Base-by-base conservation (phyloP, 1,139 yeast genomes). In the Taphrina communis region DNA sequence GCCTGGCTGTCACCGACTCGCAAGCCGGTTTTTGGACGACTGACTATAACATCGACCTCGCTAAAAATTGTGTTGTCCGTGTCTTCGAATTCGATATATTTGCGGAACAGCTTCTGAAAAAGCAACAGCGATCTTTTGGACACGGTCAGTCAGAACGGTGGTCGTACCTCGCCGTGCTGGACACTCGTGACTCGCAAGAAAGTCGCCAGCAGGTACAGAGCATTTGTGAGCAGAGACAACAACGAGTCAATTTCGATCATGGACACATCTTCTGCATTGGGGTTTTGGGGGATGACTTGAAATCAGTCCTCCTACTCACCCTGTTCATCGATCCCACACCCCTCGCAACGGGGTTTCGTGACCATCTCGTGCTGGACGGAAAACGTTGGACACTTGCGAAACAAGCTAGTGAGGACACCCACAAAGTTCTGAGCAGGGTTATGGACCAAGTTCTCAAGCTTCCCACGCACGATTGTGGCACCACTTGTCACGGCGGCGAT, bases 31-130 rank as follows among this genome's bases (percentile, higher is more conserved):
- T 35, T 42, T 53, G 57, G 57, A 53, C 57, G 12, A 17, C 21
- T 53, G 57, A 53, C 12, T 12, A 12, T 11, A 41, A 53, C 14
- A n/a, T 17, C 11, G 42, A 35, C 4, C 6, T 9, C 6, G 42
- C 21, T 25, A 17, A 8, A 11, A 31, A 25, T 12, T 25, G 36
- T 35, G 42, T 14, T 7, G 39, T 35, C 19, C 42, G 42, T 5
- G 12, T 31, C 21, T 58, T 58, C 19, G 62, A 58, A 21, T 39
- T 58, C 21, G 62, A 58, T 31, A 42, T 58, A 14, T 36, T 58
- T 12, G 52, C 42, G 31, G 62, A 58, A 36, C 25, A 42, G 21
- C 53, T 58, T 8, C 42, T 58, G 8, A 31, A 5, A 3, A 58
- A 39, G 41, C 62, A 58, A 25, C 9, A 44, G 25, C 9, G n/a